These are phyloP conservation scores for Zygosaccharomyces gambellarensis DNA, from an alignment of 805 yeast genomes.

Conservation along the genomic window DNA sequence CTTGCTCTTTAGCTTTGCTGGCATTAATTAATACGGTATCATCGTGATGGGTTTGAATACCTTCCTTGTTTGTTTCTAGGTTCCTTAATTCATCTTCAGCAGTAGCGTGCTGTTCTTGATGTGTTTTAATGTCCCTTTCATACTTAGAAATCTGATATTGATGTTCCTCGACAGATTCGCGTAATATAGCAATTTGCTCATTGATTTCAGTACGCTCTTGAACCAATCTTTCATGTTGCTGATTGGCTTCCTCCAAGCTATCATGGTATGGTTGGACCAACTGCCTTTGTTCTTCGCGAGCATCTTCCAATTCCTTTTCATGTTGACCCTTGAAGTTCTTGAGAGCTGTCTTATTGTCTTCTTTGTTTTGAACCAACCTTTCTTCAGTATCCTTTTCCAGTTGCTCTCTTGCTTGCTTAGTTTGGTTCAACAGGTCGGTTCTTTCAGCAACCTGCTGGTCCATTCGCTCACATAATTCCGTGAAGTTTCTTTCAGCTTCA, in stretches of 20 bases:
- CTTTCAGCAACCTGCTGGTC: conserved; percentile 35
- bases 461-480: conserved; percentile 32
- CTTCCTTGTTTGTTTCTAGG: conserved; percentile 32
- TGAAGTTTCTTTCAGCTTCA: conserved; percentile 34
- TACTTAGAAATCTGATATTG: conserved; percentile 34
- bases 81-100: conserved; percentile 33
- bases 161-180: conserved; percentile 33
- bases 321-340: conserved; percentile 28
- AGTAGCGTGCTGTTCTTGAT: conserved; percentile 28
- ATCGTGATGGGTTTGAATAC: conserved; percentile 21
- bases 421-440: conserved; percentile 41
- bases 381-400: conserved; percentile 40
- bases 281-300: conserved; percentile 30
- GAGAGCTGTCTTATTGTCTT: conserved; percentile 25
- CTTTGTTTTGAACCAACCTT: conserved; percentile 28
- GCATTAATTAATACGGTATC: conserved; percentile 24
- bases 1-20: conserved; percentile 36
- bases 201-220: conserved; percentile 37
- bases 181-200: conserved; percentile 42
- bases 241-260: conserved; percentile 40
- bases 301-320: conserved; percentile 29
- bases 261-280: conserved; percentile 42
- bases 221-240: conserved; percentile 29
- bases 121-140: conserved; percentile 31
- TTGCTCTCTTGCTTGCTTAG: conserved; percentile 28